phyloP scores from a whole-genome alignment of 805 yeast species.

The Cyberlindnera mississippiensis region DNA sequence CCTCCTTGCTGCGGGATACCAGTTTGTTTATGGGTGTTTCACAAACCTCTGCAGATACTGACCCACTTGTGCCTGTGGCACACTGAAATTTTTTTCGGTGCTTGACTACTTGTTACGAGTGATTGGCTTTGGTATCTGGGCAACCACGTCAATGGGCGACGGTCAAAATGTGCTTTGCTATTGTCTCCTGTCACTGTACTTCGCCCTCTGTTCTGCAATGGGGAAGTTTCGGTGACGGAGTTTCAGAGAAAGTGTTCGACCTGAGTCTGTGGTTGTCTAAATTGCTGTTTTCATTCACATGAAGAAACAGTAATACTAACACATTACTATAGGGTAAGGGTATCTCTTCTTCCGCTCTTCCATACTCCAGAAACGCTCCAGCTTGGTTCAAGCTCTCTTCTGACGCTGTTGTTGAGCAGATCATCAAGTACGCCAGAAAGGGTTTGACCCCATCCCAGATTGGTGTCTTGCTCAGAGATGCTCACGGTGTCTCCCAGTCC shows the following conservation, averaged over 20 bases:
- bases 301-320: conserved; percentile 38
- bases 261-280: conserved; percentile 7
- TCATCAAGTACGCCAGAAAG: conserved; percentile 99
- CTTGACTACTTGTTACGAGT: conserved; percentile 11
- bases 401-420: conserved; percentile 95
- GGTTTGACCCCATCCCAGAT: conserved; percentile 99
- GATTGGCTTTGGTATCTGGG: conserved; percentile 11
- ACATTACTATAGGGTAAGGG: conserved; percentile 81
- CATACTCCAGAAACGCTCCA: conserved; percentile 98
- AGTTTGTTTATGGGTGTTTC: conserved; percentile 34
- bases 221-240: too few species aligned
- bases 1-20: conserved; percentile 45
- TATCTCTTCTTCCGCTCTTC: conserved; percentile 97
- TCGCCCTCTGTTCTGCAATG: background rate
- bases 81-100: too few species aligned
- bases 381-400: conserved; percentile 98
- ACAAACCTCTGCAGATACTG: conserved; percentile 18
- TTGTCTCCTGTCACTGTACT: background rate
- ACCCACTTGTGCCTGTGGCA: conserved; percentile 6
- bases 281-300: conserved; percentile 7
- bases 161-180: conserved; percentile 1
- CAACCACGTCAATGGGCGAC: conserved; percentile 7
- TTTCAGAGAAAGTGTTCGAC: background rate
- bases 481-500: conserved; percentile 99
- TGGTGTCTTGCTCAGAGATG: conserved; percentile 99